A percentile compares a stretch with the other conserved stretches of the same genome.
Conservation (phyloP, 805 yeast genomes). For the Candida insectorum region DNA sequence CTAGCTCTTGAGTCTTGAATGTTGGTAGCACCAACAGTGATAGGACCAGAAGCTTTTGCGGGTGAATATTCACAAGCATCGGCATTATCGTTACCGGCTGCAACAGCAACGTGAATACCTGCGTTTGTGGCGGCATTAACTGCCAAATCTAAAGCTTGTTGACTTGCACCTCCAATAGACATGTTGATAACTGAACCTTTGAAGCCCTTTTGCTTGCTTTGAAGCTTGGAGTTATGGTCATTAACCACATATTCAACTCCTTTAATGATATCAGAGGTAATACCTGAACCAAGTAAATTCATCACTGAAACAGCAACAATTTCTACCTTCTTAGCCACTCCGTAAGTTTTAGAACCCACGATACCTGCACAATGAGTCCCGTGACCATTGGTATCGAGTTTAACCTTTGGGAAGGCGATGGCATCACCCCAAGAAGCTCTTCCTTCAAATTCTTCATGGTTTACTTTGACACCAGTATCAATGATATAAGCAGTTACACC, state of each 20-base stretch:
- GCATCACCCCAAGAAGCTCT: constrained; percentile 55
- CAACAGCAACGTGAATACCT: constrained; percentile 58
- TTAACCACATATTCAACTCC: constrained; percentile 39
- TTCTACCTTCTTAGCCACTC: constrained; percentile 66
- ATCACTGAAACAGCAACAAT: constrained; percentile 41
- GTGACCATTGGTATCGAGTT: constrained; percentile 71
- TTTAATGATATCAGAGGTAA: constrained; percentile 40
- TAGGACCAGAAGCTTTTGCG: constrained; percentile 53
- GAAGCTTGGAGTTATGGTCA: constrained; percentile 28
- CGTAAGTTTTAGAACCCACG: constrained; percentile 73
- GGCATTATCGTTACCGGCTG: constrained; percentile 61
- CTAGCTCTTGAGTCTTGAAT: constrained; percentile 44
- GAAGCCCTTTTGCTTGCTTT: constrained; percentile 37
- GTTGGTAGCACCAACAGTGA: constrained; percentile 51
- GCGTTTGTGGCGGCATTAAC: constrained; percentile 56
- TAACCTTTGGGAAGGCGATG: constrained; percentile 31
- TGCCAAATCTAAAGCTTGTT: constrained; percentile 54
- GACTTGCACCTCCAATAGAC: constrained; percentile 60
- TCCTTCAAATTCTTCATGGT: constrained; percentile 62
- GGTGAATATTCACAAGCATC: constrained; percentile 63
- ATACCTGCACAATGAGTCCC: constrained; percentile 95
- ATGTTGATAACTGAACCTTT: constrained; percentile 62
- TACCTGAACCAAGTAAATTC: constrained; percentile 37
- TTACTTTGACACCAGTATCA: constrained; percentile 75
- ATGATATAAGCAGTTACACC: constrained; percentile 72